Percentiles rank a stretch among this genome's conserved stretches.
These are phyloP conservation scores for Protostelium mycophagum DNA, from an alignment of 78 protist species.

Conservation along the genomic window DNA sequence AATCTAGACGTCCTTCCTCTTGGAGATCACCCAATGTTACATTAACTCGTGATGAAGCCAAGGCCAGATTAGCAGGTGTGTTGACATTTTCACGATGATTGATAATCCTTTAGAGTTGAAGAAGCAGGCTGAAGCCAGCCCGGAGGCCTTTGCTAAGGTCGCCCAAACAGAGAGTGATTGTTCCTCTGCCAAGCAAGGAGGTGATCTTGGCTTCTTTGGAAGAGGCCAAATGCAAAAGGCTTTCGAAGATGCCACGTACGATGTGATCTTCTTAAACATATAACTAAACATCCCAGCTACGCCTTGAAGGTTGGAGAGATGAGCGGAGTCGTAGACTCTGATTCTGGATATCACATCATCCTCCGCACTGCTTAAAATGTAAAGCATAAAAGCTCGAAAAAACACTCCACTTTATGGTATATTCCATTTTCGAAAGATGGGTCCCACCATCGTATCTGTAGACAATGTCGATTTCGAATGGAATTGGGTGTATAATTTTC, in stretches of 20 bases:
- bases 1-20: conserved; percentile 57
- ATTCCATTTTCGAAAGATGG: too few species aligned
- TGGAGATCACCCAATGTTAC: conserved; percentile 64
- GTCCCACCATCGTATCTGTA: too few species aligned
- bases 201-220: conserved; percentile 71
- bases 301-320: conserved; percentile 72
- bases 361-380: conserved; percentile 41
- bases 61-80: conserved; percentile 20
- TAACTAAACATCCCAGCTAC: conserved; percentile 8
- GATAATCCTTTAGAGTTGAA: conserved; percentile 12
- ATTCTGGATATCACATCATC: conserved; percentile 83
- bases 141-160: conserved; percentile 8
- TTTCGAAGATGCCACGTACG: conserved; percentile 50
- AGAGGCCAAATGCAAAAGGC: conserved; percentile 82
- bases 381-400: neutral
- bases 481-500: too few species aligned
- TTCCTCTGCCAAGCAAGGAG: conserved; percentile 66
- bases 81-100: neutral
- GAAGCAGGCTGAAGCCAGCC: neutral
- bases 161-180: conserved; percentile 73
- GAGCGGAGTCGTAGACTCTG: conserved; percentile 64
- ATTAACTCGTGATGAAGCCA: conserved; percentile 63
- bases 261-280: neutral
- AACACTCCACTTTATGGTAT: neutral
- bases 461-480: too few species aligned